Conservation (phyloP, 2,329 filamentous ascomycete genomes). For the Raffaelea ambrosiae region DNA sequence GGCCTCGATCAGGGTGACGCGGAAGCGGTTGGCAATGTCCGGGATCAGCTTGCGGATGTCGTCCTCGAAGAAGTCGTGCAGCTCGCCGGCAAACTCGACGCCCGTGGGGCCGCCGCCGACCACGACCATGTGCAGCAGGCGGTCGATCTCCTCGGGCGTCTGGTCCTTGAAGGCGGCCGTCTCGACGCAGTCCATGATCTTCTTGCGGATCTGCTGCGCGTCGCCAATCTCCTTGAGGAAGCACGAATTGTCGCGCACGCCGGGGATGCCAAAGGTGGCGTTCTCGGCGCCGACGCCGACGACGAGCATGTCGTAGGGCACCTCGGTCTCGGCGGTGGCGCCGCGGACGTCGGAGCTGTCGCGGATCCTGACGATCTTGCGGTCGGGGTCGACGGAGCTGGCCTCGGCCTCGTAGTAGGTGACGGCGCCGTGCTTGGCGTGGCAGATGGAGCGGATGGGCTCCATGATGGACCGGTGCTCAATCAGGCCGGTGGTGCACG, state of each 20-base stretch:
- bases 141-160: conserved; percentile 75
- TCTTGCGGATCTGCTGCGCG: conserved; percentile 92
- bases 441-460: conserved; percentile 89
- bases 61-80: conserved; percentile 97
- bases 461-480: conserved; percentile 99
- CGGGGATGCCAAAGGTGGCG: conserved; percentile 94
- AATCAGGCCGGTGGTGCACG: conserved; percentile 93
- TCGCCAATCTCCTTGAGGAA: conserved; percentile 98
- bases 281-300: conserved; percentile 97
- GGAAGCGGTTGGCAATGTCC: conserved; percentile 89
- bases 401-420: conserved; percentile 98
- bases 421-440: conserved; percentile 86
- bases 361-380: conserved; percentile 78
- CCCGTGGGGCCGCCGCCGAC: conserved; percentile 90
- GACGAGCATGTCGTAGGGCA: conserved; percentile 96
- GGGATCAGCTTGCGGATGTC: conserved; percentile 98
- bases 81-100: conserved; percentile 96
- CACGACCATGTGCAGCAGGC: conserved; percentile 96
- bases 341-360: conserved; percentile 94
- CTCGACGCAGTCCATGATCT: conserved; percentile 99
- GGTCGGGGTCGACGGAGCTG: conserved; percentile 87
- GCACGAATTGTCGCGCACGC: conserved; percentile 89
- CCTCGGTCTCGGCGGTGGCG: conserved; percentile 70
- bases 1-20: conserved; percentile 94
- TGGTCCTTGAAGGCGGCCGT: conserved; percentile 98